Percentiles rank a stretch among this genome's conserved stretches.
phyloP scores from a whole-genome alignment of 441 rosid genomes.

The Syzygium syzygioides region DNA sequence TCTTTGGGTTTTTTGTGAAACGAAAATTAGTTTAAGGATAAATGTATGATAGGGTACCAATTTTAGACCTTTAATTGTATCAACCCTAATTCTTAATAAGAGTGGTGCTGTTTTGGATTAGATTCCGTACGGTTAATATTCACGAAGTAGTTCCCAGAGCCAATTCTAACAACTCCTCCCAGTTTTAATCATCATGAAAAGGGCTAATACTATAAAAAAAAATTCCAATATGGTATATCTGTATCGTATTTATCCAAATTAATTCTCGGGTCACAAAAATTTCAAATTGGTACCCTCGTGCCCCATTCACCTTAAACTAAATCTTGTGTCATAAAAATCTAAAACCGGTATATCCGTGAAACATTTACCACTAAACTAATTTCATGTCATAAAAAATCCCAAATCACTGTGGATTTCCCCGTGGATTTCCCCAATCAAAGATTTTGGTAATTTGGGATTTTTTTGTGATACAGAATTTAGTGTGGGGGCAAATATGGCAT shows the following conservation, averaged over 20 bases:
- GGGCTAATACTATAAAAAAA: not conserved
- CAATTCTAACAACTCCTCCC: not conserved
- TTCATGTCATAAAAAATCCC: not conserved
- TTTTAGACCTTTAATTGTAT: not conserved
- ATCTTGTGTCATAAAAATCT: not conserved
- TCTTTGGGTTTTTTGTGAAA: not conserved
- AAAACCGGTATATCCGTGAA: fast-evolving
- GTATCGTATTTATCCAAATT: not conserved
- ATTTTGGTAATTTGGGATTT: not conserved
- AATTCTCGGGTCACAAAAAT: not conserved
- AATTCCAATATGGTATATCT: fast-evolving
- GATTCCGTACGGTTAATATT: not conserved
- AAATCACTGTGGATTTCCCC: not conserved
- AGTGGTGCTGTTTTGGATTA: not conserved
- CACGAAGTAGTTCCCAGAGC: not conserved
- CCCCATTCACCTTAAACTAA: not conserved
- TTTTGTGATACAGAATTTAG: not conserved
- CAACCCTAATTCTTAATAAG: not conserved
- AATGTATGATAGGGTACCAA: not conserved
- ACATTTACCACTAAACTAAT: not conserved
- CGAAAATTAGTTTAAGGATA: fast-evolving
- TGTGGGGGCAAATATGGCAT: not conserved
- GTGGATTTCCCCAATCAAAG: not conserved
- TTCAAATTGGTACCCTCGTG: not conserved
- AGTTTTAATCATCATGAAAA: not conserved